A percentile compares a stretch with the other conserved stretches of the same genome.
Evolutionary conservation across 257 asterid species (phyloP).

Genomic region (Solanum sitiens): DNA sequence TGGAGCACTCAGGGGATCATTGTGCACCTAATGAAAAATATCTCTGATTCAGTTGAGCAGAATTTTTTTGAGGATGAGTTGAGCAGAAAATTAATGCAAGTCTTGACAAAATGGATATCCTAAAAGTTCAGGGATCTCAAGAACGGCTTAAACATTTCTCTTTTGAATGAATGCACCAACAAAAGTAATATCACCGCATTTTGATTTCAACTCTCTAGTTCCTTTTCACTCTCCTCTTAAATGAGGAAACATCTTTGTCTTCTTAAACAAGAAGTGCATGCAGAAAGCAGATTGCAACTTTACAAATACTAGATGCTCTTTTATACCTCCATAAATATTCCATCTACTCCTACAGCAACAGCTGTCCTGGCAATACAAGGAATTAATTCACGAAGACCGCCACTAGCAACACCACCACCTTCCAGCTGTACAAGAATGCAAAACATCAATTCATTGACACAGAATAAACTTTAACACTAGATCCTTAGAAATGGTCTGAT

Average conservation of each 20-base stretch:
- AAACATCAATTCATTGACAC: not conserved
- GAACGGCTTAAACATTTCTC: not conserved
- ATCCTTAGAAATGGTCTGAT: not conserved
- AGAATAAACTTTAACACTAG: not conserved
- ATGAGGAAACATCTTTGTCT: not conserved
- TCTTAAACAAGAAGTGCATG: not conserved
- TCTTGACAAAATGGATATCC: not conserved
- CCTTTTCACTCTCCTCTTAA: not conserved
- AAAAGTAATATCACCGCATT: not conserved
- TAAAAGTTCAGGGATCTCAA: not conserved
- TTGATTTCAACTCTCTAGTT: not conserved
- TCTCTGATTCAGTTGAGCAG: not conserved
- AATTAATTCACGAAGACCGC: conserved; percentile 91
- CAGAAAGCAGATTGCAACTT: not conserved
- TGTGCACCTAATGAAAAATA: conserved; percentile 53
- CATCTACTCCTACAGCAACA: conserved; percentile 93
- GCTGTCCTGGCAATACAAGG: conserved; percentile 98
- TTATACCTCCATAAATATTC: conserved; percentile 94
- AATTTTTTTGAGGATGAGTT: not conserved
- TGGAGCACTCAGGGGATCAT: conserved; percentile 81
- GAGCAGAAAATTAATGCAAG: not conserved
- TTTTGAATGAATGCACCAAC: not conserved
- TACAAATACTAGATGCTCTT: not conserved
- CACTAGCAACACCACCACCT: conserved; percentile 99
- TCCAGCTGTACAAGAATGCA: conserved; percentile 46